A percentile compares a stretch with the other conserved stretches of the same genome.
Conservation (phyloP, 192 early-diverging fungal species). For the Dissophora globulifera region DNA sequence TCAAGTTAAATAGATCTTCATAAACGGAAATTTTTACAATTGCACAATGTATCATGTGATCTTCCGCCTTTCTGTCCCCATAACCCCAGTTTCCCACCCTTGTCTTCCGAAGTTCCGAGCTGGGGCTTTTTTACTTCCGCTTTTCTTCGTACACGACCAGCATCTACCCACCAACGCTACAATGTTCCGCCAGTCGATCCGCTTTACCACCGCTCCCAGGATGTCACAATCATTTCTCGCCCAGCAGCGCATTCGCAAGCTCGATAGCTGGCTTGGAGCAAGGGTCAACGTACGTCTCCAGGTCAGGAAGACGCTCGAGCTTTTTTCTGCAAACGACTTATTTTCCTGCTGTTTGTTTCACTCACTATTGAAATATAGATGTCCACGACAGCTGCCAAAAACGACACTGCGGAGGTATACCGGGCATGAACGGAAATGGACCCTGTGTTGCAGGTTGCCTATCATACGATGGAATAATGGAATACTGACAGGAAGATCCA, state of each 20-base stretch:
- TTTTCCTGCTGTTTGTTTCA: too few species aligned
- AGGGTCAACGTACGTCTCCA: constrained; percentile 45
- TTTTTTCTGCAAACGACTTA: neutral
- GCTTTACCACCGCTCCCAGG: constrained; percentile 39
- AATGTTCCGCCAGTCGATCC: constrained; percentile 50
- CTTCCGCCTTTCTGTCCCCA: too few species aligned
- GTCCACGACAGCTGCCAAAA: constrained; percentile 44
- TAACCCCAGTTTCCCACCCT: neutral
- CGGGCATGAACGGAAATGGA: neutral
- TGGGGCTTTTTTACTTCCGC: too few species aligned
- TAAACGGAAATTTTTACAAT: too few species aligned
- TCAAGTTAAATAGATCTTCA: neutral
- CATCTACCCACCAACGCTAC: neutral
- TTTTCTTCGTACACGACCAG: neutral
- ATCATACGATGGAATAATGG: too few species aligned
- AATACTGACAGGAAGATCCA: neutral
- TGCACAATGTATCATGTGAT: too few species aligned
- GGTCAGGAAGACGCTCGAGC: too few species aligned
- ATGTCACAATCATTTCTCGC: constrained; percentile 37
- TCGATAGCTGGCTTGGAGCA: constrained; percentile 43
- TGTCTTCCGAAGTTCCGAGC: too few species aligned
- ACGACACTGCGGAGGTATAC: constrained; percentile 33
- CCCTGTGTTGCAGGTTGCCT: neutral
- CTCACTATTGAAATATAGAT: constrained; percentile 30
- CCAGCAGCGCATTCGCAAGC: constrained; percentile 39